Percentiles rank a stretch among this genome's conserved stretches.
These are phyloP conservation scores for Kodamaea neixiangensis DNA, from an alignment of 805 yeast species.

Conservation along the genomic window DNA sequence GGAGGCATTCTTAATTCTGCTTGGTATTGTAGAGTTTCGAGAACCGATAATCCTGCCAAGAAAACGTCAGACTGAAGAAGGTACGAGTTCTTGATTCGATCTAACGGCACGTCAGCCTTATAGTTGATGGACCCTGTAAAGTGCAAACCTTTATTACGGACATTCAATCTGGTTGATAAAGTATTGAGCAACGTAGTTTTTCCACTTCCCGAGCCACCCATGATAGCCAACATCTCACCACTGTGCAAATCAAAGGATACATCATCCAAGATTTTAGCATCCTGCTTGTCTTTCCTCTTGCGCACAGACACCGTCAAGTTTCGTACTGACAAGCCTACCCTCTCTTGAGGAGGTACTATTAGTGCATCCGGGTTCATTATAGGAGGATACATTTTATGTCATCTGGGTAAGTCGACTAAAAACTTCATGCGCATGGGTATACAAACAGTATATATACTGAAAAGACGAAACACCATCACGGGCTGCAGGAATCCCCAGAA, in stretches of 20 bases:
- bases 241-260: constrained; percentile 22
- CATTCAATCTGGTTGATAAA: constrained; percentile 23
- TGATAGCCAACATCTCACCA: constrained; percentile 27
- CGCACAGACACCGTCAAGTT: constrained; percentile 13
- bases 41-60: constrained; percentile 25
- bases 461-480: neutral
- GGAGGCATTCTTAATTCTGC: constrained; percentile 26
- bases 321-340: constrained; percentile 16
- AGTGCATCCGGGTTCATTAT: constrained; percentile 3
- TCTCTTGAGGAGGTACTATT: constrained; percentile 1
- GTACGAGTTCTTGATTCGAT: constrained; percentile 23
- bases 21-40: constrained; percentile 25
- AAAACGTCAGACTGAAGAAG: constrained; percentile 25
- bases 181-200: constrained; percentile 29
- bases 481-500: neutral
- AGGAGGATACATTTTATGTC: neutral
- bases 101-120: constrained; percentile 2
- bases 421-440: neutral
- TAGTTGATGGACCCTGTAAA: constrained; percentile 24
- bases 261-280: constrained; percentile 17
- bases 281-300: constrained; percentile 5
- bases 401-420: neutral
- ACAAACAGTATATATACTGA: neutral
- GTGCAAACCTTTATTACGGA: constrained; percentile 14
- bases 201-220: constrained; percentile 33